A percentile compares a stretch with the other conserved stretches of the same genome.
These are phyloP conservation scores for Aspergillus intermedius DNA, from an alignment of 2,329 filamentous ascomycete species.

Conservation along the genomic window DNA sequence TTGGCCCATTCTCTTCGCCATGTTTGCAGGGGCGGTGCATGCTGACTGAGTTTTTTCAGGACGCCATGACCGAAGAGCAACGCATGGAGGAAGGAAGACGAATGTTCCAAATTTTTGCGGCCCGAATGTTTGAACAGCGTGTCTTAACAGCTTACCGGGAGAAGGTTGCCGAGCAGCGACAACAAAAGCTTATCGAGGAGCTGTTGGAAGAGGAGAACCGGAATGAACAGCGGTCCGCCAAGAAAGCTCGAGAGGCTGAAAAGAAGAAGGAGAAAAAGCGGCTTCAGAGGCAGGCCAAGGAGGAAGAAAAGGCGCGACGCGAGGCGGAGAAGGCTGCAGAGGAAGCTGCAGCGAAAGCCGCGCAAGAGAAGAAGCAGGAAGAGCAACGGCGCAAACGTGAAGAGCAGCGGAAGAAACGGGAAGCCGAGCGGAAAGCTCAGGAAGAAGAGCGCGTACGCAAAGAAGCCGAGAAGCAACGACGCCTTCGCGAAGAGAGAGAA, in stretches of 20 bases:
- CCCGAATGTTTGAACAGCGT: conserved; percentile 97
- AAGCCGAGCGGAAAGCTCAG: conserved; percentile 80
- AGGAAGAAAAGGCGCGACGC: conserved; percentile 82
- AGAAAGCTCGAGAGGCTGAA: conserved; percentile 88
- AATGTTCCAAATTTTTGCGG: conserved; percentile 99
- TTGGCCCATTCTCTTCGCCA: conserved; percentile 2
- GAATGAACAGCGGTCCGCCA: conserved; percentile 74
- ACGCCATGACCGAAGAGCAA: conserved; percentile 95
- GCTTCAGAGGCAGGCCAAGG: conserved; percentile 77
- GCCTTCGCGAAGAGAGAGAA: conserved; percentile 76
- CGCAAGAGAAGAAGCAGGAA: conserved; percentile 71
- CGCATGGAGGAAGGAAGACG: conserved; percentile 96
- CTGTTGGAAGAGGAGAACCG: conserved; percentile 75
- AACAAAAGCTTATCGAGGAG: conserved; percentile 84
- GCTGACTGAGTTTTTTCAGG: conserved; percentile 52
- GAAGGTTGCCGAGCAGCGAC: conserved; percentile 89
- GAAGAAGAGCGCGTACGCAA: conserved; percentile 82
- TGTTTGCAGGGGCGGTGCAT: conserved; percentile 9
- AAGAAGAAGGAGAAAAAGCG: conserved; percentile 92
- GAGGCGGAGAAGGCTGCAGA: conserved; percentile 87
- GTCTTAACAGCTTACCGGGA: conserved; percentile 96
- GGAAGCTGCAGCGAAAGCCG: conserved; percentile 67
- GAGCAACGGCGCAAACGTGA: conserved; percentile 77
- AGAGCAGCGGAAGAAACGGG: conserved; percentile 84
- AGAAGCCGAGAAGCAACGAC: conserved; percentile 75